Evolutionary conservation across 805 yeast genomes (phyloP).

Genomic region (Kluyveromyces wickerhamii): DNA sequence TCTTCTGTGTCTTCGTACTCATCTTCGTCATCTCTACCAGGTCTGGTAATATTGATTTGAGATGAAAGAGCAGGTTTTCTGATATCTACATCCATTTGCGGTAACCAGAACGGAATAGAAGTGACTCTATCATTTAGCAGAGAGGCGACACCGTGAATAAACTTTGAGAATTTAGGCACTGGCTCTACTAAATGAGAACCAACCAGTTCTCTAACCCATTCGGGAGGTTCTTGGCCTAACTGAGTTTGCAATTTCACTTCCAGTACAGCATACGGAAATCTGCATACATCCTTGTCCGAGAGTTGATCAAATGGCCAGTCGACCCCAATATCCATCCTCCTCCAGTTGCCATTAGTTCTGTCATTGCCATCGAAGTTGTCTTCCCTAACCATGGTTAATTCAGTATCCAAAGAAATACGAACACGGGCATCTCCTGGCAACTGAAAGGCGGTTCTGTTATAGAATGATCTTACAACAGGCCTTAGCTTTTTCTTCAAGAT

Average conservation of each 20-base stretch:
- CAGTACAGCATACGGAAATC: conserved; percentile 95
- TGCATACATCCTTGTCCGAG: conserved; percentile 74
- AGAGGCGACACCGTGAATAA: conserved; percentile 95
- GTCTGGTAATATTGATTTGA: conserved; percentile 38
- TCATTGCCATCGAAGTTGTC: conserved; percentile 92
- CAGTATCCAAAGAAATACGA: conserved; percentile 95
- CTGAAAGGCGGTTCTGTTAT: conserved; percentile 98
- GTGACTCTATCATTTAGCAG: conserved; percentile 75
- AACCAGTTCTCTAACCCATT: conserved; percentile 91
- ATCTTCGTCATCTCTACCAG: conserved; percentile 21
- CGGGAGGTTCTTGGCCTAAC: conserved; percentile 97
- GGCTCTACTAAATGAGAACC: conserved; percentile 94
- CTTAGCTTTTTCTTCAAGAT: conserved; percentile 75
- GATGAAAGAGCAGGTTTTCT: conserved; percentile 61
- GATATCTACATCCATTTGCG: conserved; percentile 94
- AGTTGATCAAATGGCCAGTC: conserved; percentile 91
- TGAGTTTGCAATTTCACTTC: conserved; percentile 98
- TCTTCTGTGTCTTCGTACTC: conserved; percentile 33
- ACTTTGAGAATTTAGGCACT: conserved; percentile 95
- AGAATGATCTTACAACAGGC: conserved; percentile 93
- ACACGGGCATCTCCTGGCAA: conserved; percentile 99
- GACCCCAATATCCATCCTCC: conserved; percentile 97
- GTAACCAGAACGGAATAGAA: conserved; percentile 92
- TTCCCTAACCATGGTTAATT: conserved; percentile 94
- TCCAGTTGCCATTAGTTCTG: conserved; percentile 91